Percentiles rank a stretch among this genome's conserved stretches.
Evolutionary conservation across 2,329 filamentous ascomycete species (phyloP).

Genomic region (Phyllosticta paracitricarpa): DNA sequence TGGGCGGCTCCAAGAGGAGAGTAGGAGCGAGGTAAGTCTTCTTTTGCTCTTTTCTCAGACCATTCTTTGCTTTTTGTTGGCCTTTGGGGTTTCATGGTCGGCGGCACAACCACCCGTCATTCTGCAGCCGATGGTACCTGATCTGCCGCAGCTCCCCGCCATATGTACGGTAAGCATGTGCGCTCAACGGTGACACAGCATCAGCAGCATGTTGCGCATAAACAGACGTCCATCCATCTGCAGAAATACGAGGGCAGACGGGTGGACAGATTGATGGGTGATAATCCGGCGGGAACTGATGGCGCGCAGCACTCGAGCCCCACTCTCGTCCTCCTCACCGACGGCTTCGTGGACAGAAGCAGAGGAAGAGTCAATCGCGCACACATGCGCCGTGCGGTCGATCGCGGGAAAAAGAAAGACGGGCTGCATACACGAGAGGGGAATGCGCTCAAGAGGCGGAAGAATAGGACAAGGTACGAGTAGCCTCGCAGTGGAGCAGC

Average conservation of each 20-base stretch:
- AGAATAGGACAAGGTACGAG: not conserved
- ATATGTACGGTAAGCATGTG: not conserved
- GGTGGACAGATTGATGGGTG: not conserved
- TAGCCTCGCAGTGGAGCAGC: not conserved
- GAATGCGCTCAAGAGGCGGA: not conserved
- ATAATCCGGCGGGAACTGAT: not conserved
- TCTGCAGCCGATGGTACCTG: not conserved
- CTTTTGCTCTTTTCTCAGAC: not conserved
- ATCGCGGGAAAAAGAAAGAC: not conserved
- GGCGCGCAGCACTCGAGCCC: not conserved
- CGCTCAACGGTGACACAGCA: not conserved
- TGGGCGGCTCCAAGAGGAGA: not conserved
- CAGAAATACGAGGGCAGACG: not conserved
- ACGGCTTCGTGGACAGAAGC: not conserved
- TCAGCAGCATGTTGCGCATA: not conserved
- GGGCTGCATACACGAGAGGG: not conserved
- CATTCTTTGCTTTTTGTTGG: not conserved
- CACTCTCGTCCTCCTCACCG: not conserved
- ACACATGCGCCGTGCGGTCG: not conserved
- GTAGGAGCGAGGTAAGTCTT: not conserved
- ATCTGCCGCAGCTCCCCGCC: not conserved
- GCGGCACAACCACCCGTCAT: not conserved
- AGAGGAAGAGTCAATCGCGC: not conserved
- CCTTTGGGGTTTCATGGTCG: not conserved
- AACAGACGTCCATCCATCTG: not conserved